Evolutionary conservation across 1,284 basidiomycete genomes (phyloP).

Genomic region (Irpex sp.): DNA sequence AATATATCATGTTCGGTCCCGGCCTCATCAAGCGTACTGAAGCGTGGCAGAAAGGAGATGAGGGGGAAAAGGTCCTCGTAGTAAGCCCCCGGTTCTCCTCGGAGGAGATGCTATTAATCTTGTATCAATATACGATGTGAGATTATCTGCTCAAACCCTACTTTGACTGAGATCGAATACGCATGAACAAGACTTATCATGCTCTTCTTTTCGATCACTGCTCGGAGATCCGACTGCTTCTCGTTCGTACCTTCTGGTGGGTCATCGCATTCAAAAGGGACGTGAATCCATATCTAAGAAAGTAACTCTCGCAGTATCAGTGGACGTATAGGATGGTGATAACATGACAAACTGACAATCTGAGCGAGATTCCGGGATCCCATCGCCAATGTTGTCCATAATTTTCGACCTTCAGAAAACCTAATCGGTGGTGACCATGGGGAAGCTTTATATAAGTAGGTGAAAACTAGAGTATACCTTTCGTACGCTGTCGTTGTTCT

Average conservation of each 20-base stretch:
- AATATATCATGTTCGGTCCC: conserved; percentile 43
- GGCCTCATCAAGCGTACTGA: conserved; percentile 34
- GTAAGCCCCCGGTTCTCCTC: conserved; percentile 44
- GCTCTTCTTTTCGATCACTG: conserved; percentile 67
- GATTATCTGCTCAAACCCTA: conserved; percentile 16
- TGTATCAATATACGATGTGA: not conserved
- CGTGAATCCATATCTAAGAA: conserved; percentile 61
- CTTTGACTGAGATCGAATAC: conserved; percentile 60
- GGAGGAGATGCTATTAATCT: conserved; percentile 30
- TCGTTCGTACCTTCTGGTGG: conserved; percentile 25
- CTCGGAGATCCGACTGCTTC: conserved; percentile 40
- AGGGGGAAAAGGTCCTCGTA: conserved; percentile 37
- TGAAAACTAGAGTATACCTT: conserved; percentile 34
- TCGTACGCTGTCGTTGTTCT: conserved; percentile 58
- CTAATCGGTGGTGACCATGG: conserved; percentile 22
- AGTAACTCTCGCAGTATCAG: not conserved
- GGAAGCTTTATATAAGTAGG: not conserved
- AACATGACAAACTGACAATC: conserved; percentile 33
- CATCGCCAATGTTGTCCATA: conserved; percentile 58
- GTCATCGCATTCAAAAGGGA: conserved; percentile 43
- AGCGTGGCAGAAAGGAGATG: conserved; percentile 53
- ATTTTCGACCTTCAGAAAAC: conserved; percentile 58
- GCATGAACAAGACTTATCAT: conserved; percentile 71
- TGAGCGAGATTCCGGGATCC: conserved; percentile 54
- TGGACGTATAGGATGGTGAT: not conserved